Conservation (phyloP, 1,139 yeast genomes). For the Tardiomyces digboiensis region DNA sequence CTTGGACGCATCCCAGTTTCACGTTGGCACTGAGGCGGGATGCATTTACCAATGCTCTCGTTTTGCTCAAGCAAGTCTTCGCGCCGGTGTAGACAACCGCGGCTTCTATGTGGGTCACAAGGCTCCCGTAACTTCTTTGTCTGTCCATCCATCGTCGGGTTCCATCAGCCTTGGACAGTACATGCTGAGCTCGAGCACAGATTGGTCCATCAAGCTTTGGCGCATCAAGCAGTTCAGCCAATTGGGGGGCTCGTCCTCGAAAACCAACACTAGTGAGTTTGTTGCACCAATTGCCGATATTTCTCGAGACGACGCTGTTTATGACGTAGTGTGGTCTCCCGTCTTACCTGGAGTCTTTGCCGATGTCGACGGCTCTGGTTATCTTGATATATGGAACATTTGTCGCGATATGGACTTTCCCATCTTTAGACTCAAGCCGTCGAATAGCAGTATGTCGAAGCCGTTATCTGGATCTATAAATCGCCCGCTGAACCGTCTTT, state of each 20-base stretch:
- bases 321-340: constrained; percentile 38
- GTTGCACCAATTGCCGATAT: constrained; percentile 9
- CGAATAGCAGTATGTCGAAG: neutral
- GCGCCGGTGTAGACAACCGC: constrained; percentile 24
- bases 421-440: constrained; percentile 20
- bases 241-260: neutral
- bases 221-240: constrained; percentile 13
- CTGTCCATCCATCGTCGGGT: constrained; percentile 23
- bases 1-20: constrained; percentile 29
- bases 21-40: constrained; percentile 42
- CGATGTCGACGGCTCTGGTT: constrained; percentile 37
- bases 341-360: constrained; percentile 36
- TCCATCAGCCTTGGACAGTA: constrained; percentile 23
- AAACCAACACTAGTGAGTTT: neutral
- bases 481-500: constrained; percentile 19
- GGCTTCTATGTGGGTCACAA: constrained; percentile 22
- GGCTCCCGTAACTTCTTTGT: constrained; percentile 29
- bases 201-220: constrained; percentile 37
- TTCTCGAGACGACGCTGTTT: constrained; percentile 27
- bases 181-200: constrained; percentile 30
- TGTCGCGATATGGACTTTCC: constrained; percentile 33
- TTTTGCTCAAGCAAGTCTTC: constrained; percentile 26
- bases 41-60: constrained; percentile 33
- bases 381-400: constrained; percentile 50
- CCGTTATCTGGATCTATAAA: neutral